Evolutionary conservation across 1,284 basidiomycete species (phyloP), one percentile per base, ranked within the genome.

Genomic region (Paramarasmius palmivorus): DNA sequence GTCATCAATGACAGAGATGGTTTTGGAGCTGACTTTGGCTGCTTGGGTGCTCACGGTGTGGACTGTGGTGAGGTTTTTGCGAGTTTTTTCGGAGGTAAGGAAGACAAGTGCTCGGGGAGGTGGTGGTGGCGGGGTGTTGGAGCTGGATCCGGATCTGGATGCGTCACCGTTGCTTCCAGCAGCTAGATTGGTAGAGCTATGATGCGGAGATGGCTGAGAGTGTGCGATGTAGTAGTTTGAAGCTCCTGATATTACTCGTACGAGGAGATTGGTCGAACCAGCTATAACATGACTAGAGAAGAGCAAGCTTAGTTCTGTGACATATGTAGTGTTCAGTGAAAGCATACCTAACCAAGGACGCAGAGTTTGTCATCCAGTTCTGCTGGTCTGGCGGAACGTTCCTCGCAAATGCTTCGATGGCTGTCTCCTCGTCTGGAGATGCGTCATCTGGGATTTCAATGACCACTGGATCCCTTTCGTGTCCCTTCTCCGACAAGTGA

Each of bases 311-410:
- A 48, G 15, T 19, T 32, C 23, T 41, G 19, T 36, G 42, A 26
- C n/a, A 47, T 23, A 52, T 34, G 29, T 15, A 15, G 12, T 6
- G 12, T 17, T 36, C 15, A 46, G 49, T 40, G 20, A 6, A 7
- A 66, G n/a, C 77, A 39, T 65, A 86, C 89, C 88, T 90, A 59
- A 88, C 74, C 23, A 84, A 68, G 20, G 82, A 78, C 1, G 90
- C 90, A 3, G 85, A 80, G 57, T 79, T 82, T 48, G 90, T 81
- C 56, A 93, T 77, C 83, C 83, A 88, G 65, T 91, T 86, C 61
- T 84, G 82, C 50, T 90, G 81, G 52, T 88, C 83, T 0, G 82
- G 79, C 22, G 89, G 82, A 6, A 88, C 73, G 14, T 78, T 75
- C 34, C 77, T 72, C 19, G 81, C 83, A 61, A 85, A 83, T 9